Percentiles rank a stretch among this genome's conserved stretches.
Evolutionary conservation across 2,329 filamentous ascomycete genomes (phyloP).

Genomic region (Cladosporium sp.): DNA sequence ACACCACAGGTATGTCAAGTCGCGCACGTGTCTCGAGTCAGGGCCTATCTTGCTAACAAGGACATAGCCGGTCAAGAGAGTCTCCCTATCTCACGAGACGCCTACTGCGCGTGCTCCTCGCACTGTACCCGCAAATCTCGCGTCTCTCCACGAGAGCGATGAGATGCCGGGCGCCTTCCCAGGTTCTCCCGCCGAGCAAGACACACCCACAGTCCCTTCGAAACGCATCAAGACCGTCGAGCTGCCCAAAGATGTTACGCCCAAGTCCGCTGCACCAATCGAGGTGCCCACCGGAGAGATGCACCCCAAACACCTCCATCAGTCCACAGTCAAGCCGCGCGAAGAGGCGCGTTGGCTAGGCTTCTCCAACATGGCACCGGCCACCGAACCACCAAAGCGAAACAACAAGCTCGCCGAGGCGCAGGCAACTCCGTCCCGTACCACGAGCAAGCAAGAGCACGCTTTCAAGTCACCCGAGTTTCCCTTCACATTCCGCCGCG

Average conservation of each 20-base stretch:
- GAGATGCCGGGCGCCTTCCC: slow-evolving; percentile 42
- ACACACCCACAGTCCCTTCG: slow-evolving; percentile 16
- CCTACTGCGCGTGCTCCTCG: slow-evolving; percentile 30
- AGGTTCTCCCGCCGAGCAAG: slow-evolving; percentile 24
- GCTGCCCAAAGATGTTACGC: slow-evolving; percentile 47
- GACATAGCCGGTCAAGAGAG: slow-evolving; percentile 32
- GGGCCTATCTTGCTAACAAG: not conserved
- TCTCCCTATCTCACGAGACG: slow-evolving; percentile 37
- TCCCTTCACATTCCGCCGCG: slow-evolving; percentile 62
- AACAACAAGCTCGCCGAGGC: slow-evolving; percentile 44
- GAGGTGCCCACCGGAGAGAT: slow-evolving; percentile 78
- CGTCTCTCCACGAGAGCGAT: slow-evolving; percentile 47
- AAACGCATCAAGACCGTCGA: slow-evolving; percentile 27
- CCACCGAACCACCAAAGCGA: slow-evolving; percentile 49
- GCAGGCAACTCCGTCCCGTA: slow-evolving; percentile 62
- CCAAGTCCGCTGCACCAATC: slow-evolving; percentile 63
- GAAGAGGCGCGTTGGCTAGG: slow-evolving; percentile 81
- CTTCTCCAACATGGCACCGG: slow-evolving; percentile 72
- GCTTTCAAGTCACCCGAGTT: slow-evolving; percentile 59
- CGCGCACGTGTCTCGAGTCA: not conserved
- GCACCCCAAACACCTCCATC: slow-evolving; percentile 83
- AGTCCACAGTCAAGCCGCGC: slow-evolving; percentile 70
- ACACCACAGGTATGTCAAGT: slow-evolving; percentile 25
- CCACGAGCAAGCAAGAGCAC: slow-evolving; percentile 35
- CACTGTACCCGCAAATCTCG: slow-evolving; percentile 42